Evolutionary conservation across 768 basidiomycete species (phyloP).

Genomic region (Thelephora ganbajun): DNA sequence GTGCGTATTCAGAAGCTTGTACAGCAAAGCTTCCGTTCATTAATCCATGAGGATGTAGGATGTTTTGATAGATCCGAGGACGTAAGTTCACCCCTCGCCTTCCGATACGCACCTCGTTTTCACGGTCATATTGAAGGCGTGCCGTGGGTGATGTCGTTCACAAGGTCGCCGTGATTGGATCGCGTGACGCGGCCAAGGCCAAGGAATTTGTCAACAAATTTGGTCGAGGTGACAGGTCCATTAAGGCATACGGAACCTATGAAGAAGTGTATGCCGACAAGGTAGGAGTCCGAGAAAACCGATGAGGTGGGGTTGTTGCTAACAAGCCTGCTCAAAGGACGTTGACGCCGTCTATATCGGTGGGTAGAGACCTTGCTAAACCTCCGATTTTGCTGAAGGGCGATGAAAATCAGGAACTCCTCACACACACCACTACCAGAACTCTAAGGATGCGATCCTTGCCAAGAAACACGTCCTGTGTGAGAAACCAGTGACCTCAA

Average conservation of each 20-base stretch:
- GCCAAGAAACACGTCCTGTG: constrained; percentile 79
- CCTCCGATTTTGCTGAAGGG: not conserved
- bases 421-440: constrained; percentile 71
- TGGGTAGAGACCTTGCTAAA: constrained; percentile 10
- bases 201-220: constrained; percentile 47
- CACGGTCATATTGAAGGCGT: constrained; percentile 31
- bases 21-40: too few relatives aligned
- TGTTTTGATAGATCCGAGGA: constrained; percentile 58
- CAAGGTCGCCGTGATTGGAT: constrained; percentile 64
- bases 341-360: constrained; percentile 73
- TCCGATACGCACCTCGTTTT: not conserved
- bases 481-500: constrained; percentile 80
- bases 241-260: constrained; percentile 64
- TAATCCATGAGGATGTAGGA: constrained; percentile 34
- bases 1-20: constrained; percentile 20
- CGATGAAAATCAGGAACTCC: constrained; percentile 48
- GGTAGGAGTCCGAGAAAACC: constrained; percentile 21
- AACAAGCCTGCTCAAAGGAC: constrained; percentile 23
- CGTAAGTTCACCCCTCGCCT: constrained; percentile 25
- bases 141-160: constrained; percentile 51
- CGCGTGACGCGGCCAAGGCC: constrained; percentile 52
- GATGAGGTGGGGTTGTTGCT: not conserved
- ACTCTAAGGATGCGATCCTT: constrained; percentile 60
- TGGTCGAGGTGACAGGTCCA: constrained; percentile 32
- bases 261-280: constrained; percentile 58